phyloP scores from a whole-genome alignment of 2,329 filamentous ascomycete genomes.

The Stagonosporopsis chrysanthemi region DNA sequence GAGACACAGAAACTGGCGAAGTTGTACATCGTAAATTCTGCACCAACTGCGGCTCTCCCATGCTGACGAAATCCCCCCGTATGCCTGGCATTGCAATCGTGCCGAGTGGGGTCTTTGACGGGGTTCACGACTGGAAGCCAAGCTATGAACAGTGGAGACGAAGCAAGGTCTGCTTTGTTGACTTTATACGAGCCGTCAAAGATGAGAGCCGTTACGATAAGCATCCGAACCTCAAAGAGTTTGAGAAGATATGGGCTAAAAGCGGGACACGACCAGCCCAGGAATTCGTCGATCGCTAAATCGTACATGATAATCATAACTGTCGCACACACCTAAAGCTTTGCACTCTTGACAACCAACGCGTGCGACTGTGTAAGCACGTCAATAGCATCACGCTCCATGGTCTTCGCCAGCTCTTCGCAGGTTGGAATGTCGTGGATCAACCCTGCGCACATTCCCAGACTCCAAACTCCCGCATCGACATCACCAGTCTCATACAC shows the following conservation, averaged over 20 bases:
- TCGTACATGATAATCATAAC: neutral
- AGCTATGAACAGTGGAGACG: slow-evolving; percentile 18
- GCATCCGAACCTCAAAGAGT: slow-evolving; percentile 17
- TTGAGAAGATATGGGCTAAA: slow-evolving; percentile 11
- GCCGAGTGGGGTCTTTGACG: slow-evolving; percentile 14
- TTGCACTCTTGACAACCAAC: slow-evolving; percentile 26
- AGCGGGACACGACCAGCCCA: slow-evolving; percentile 9
- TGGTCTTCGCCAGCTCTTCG: slow-evolving; percentile 38
- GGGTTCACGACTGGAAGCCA: slow-evolving; percentile 13
- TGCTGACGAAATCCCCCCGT: slow-evolving; percentile 13
- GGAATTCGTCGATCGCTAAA: slow-evolving; percentile 13
- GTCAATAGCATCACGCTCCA: slow-evolving; percentile 40
- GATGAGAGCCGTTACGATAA: slow-evolving; percentile 9
- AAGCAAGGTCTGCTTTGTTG: slow-evolving; percentile 17
- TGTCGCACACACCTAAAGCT: slow-evolving; percentile 11
- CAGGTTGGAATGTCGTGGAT: slow-evolving; percentile 59
- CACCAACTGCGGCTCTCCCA: slow-evolving; percentile 14
- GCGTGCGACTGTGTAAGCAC: slow-evolving; percentile 30
- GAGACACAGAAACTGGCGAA: slow-evolving; percentile 16
- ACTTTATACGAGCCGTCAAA: slow-evolving; percentile 3
- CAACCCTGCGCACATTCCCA: slow-evolving; percentile 92
- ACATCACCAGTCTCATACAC: slow-evolving; percentile 40
- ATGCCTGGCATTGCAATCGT: slow-evolving; percentile 13
- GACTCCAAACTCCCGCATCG: slow-evolving; percentile 57
- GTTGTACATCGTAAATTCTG: slow-evolving; percentile 13